Evolutionary conservation across 176 grass and related monocot species (phyloP), one percentile per base, ranked within the genome.

Genomic region (Avena eriantha): DNA sequence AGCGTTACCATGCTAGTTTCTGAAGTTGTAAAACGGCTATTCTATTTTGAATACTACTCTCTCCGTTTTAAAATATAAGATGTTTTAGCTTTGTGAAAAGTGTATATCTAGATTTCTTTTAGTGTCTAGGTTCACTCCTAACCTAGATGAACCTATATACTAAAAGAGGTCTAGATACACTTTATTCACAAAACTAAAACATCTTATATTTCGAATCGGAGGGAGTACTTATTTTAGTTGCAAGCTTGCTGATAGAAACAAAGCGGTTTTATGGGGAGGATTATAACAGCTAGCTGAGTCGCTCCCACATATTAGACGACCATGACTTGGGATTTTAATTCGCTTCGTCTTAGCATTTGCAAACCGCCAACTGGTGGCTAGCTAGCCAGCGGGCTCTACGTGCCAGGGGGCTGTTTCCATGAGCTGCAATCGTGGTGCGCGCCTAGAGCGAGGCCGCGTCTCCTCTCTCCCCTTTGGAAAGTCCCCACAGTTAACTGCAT

Each of bases 371-470:
- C 78, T 68, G 65, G 64, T 1, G 21, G 24, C 11, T 51, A 16
- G 22, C 80, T 82, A 82, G 59, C 76, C 2, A 78, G 64, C 64
- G 15, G 35, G 64, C 78, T 70, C 49, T 24, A 71, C 80, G 49
- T 69, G 80, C 49, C 66, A 57, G 68, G 21, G 66, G 21, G 66
- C 66, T 26, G 49, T 26, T 71, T 71, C 48, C 66, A 14, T 71
- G 66, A 82, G 49, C 67, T 82, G 80, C 65, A 39, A 10, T 70
- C 65, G 50, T 82, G 48, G 36, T 55, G 65, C 64, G 64, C 64
- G 64, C 80, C 80, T 11, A 26, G 34, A 18, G 63, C 46, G 4
- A 82, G 61, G 21, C 80, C 46, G 12, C 78, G 78, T 48, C 23
- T 65, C 16, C 21, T 16, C 61, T 17, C 45, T 67, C 19, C 39